Evolutionary conservation across 1,139 yeast species (phyloP).

Genomic region (Pichia sp.): DNA sequence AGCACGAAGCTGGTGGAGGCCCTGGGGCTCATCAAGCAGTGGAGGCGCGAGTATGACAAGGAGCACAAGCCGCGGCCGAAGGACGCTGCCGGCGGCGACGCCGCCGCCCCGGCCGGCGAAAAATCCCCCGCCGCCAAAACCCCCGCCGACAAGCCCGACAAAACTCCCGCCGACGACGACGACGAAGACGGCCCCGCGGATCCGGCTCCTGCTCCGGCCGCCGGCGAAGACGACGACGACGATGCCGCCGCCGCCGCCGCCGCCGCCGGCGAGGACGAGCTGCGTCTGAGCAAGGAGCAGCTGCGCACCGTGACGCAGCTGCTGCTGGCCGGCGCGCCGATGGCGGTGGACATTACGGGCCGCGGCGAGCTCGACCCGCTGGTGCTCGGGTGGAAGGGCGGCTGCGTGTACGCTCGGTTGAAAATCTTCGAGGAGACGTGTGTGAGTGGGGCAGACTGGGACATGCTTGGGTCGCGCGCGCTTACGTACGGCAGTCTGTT

Average conservation of each 20-base stretch:
- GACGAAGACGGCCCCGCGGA: no score
- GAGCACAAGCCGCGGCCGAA: neutral
- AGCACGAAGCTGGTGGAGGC: slow-evolving; percentile 22
- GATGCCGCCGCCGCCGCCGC: slow-evolving; percentile 5
- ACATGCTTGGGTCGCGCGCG: slow-evolving; percentile 68
- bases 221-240: neutral
- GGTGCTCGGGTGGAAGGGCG: slow-evolving; percentile 88
- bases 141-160: neutral
- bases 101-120: neutral
- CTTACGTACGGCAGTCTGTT: slow-evolving; percentile 80
- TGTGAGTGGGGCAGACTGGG: slow-evolving; percentile 82
- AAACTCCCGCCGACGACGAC: neutral
- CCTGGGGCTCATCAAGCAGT: slow-evolving; percentile 23
- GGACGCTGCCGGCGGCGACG: slow-evolving; percentile 1
- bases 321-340: slow-evolving; percentile 42
- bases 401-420: slow-evolving; percentile 75
- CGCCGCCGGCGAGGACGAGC: neutral
- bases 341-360: slow-evolving; percentile 64
- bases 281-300: slow-evolving; percentile 38
- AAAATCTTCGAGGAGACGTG: slow-evolving; percentile 86
- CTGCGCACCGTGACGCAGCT: slow-evolving; percentile 34
- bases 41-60: slow-evolving; percentile 29
- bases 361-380: slow-evolving; percentile 90
- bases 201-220: neutral
- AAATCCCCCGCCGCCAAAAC: neutral